These are phyloP conservation scores for Lanmaoa rubissima DNA, from an alignment of 768 basidiomycete genomes.

Conservation along the genomic window DNA sequence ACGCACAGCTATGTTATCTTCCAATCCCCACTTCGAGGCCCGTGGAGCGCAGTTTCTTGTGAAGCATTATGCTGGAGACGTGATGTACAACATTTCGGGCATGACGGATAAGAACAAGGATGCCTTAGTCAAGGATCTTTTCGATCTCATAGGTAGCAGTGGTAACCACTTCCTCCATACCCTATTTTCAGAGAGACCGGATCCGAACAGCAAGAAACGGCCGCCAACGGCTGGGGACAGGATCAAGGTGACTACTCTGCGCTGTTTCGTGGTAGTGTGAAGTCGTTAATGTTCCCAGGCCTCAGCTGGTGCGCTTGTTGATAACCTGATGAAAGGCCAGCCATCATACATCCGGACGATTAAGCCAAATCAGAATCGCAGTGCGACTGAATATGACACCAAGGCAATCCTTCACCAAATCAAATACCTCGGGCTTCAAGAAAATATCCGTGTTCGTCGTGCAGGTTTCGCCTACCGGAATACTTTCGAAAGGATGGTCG, in stretches of 20 bases:
- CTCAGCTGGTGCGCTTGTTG: slow-evolving; percentile 95
- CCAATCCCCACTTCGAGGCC: slow-evolving; percentile 92
- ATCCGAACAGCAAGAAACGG: slow-evolving; percentile 95
- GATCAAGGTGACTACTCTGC: slow-evolving; percentile 67
- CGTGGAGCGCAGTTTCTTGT: slow-evolving; percentile 94
- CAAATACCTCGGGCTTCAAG: slow-evolving; percentile 97
- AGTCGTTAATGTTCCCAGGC: slow-evolving; percentile 39
- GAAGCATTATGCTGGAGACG: slow-evolving; percentile 97
- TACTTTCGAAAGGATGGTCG: slow-evolving; percentile 98
- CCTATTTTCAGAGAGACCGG: slow-evolving; percentile 91
- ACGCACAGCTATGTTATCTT: slow-evolving; percentile 74
- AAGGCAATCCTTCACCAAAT: slow-evolving; percentile 98
- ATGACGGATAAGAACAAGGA: slow-evolving; percentile 99
- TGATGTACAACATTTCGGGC: slow-evolving; percentile 94
- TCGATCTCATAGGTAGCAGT: slow-evolving; percentile 83
- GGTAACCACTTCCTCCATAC: slow-evolving; percentile 83
- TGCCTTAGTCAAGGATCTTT: slow-evolving; percentile 87
- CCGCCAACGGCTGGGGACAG: slow-evolving; percentile 98
- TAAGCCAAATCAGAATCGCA: slow-evolving; percentile 98
- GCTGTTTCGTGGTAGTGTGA: background rate
- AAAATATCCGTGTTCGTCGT: slow-evolving; percentile 95
- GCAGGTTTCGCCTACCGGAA: slow-evolving; percentile 99
- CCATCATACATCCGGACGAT: slow-evolving; percentile 99
- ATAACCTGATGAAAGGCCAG: slow-evolving; percentile 95
- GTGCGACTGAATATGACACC: slow-evolving; percentile 84